These are phyloP conservation scores for Saccharomyces cerevisiae DNA, from an alignment of 805 yeast species.

Conservation along the genomic window DNA sequence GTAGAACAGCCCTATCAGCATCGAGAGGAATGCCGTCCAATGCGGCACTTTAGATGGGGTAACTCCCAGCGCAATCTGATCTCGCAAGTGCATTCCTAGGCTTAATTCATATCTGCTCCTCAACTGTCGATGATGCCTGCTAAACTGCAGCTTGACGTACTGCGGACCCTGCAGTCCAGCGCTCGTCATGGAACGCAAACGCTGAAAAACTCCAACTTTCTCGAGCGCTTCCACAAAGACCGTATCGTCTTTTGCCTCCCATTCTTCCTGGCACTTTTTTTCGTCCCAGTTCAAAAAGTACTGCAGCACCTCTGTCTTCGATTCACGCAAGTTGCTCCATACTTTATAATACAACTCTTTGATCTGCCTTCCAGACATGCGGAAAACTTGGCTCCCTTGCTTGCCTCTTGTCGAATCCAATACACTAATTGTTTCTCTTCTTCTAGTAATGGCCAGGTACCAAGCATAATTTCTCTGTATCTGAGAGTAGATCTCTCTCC, in stretches of 20 bases:
- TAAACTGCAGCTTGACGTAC: conserved; percentile 1
- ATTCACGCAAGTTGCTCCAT: neutral
- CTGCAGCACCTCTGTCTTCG: neutral
- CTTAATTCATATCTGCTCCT: conserved; percentile 1
- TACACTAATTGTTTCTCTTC: conserved; percentile 1
- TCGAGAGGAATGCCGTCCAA: too few species aligned
- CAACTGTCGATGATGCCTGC: neutral
- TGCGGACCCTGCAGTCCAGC: conserved; percentile 1
- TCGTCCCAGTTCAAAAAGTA: conserved; percentile 1
- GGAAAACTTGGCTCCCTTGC: conserved; percentile 1
- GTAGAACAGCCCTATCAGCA: neutral
- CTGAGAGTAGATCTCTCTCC: neutral
- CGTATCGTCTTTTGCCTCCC: neutral
- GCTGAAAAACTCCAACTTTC: neutral
- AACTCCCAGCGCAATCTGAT: conserved; percentile 1
- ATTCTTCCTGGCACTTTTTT: neutral
- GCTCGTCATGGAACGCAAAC: neutral
- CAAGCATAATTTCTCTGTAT: conserved; percentile 1
- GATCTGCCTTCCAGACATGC: neutral
- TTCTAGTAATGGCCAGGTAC: conserved; percentile 1
- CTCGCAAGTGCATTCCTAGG: conserved; percentile 1
- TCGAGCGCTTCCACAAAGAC: neutral
- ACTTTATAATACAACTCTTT: neutral
- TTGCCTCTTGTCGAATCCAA: neutral
- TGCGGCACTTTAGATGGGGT: neutral